Evolutionary conservation across 441 rosid species (phyloP).

Genomic region (California macrophylla): DNA sequence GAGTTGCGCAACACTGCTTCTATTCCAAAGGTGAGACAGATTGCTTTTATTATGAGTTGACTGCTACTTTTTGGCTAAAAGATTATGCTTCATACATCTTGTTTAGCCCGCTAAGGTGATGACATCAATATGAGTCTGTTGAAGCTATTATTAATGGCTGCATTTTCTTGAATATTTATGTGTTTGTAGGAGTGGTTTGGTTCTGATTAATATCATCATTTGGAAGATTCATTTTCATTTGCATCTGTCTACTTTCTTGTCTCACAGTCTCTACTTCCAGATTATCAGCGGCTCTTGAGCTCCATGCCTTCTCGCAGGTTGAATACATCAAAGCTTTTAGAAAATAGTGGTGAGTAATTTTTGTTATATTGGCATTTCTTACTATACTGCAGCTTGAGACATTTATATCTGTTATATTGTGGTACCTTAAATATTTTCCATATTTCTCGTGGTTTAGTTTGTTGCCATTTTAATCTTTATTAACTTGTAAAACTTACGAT

Average conservation of each 20-base stretch:
- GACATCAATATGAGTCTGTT: not conserved
- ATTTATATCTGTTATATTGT: slow-evolving; percentile 4
- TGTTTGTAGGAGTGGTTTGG: not conserved
- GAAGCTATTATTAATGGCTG: slow-evolving; percentile 11
- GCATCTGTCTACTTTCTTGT: slow-evolving; percentile 34
- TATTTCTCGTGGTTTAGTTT: slow-evolving; percentile 5
- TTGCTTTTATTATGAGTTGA: slow-evolving; percentile 7
- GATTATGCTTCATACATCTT: not conserved
- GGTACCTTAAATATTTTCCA: not conserved
- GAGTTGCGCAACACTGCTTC: slow-evolving; percentile 85
- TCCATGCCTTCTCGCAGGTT: slow-evolving; percentile 97
- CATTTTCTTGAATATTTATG: not conserved
- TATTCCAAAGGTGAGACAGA: slow-evolving; percentile 75
- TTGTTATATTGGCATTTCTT: slow-evolving; percentile 1
- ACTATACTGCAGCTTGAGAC: not conserved
- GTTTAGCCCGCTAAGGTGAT: slow-evolving; percentile 10
- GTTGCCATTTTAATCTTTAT: slow-evolving; percentile 7
- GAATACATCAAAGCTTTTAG: slow-evolving; percentile 87
- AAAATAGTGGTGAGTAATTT: slow-evolving; percentile 70
- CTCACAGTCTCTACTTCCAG: slow-evolving; percentile 97
- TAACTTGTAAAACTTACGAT: slow-evolving; percentile 20
- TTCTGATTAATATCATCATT: slow-evolving; percentile 13
- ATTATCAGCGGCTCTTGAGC: slow-evolving; percentile 98
- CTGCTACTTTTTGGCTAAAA: not conserved
- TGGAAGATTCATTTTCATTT: slow-evolving; percentile 31